phyloP scores from a whole-genome alignment of 192 early-diverging fungal species.

The Thamnidium elegans region DNA sequence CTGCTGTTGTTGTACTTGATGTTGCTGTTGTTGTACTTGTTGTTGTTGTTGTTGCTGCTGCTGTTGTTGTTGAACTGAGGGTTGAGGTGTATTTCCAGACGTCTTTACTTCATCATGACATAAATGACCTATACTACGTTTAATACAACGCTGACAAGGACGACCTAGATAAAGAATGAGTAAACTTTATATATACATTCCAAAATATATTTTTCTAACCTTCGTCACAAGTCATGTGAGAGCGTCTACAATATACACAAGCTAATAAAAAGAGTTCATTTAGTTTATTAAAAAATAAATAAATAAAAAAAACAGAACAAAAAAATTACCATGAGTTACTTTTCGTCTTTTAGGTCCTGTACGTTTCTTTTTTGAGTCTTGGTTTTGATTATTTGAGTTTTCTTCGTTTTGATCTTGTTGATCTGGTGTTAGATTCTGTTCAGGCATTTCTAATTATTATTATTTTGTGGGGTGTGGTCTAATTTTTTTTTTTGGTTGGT shows the following conservation, averaged over 20 bases:
- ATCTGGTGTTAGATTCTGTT: no score
- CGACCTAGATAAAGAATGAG: slow-evolving; percentile 50
- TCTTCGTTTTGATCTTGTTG: slow-evolving; percentile 1
- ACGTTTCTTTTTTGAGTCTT: slow-evolving; percentile 57
- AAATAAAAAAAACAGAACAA: slow-evolving; percentile 1
- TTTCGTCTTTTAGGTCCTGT: slow-evolving; percentile 58
- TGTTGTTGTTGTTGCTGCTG: slow-evolving; percentile 12
- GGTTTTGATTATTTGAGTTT: background rate
- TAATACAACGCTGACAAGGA: slow-evolving; percentile 94
- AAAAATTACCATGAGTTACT: slow-evolving; percentile 59
- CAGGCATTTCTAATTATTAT: no score
- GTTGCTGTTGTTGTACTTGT: slow-evolving; percentile 5
- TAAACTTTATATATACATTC: background rate
- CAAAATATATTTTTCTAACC: slow-evolving; percentile 32
- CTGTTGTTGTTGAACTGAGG: background rate
- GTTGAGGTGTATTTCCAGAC: slow-evolving; percentile 15
- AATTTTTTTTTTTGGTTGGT: no score
- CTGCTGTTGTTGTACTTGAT: background rate
- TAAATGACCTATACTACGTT: slow-evolving; percentile 89
- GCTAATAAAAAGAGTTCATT: no score
- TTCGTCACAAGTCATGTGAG: slow-evolving; percentile 96
- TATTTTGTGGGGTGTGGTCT: no score
- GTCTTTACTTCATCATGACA: slow-evolving; percentile 85
- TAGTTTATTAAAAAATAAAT: no score
- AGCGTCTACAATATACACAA: slow-evolving; percentile 92